Evolutionary conservation across 371 early-diverging fungal genomes (phyloP), one percentile per base, ranked within the genome.

Genomic region (Parasitella parasitica): DNA sequence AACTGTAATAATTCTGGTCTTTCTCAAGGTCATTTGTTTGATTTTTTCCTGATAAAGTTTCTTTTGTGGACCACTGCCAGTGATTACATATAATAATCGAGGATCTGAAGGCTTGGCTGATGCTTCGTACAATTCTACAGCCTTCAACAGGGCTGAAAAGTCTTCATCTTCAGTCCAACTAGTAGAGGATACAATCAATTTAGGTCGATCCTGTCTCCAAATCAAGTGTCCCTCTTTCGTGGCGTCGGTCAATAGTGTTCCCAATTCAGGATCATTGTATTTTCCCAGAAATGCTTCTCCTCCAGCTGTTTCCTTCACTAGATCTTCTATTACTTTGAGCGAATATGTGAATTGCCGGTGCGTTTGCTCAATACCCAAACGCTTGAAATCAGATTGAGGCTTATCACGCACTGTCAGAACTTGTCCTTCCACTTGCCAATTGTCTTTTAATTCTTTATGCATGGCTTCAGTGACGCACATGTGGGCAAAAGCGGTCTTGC

Each of bases 131-230:
- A 71, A 56, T 43, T 77, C 71, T 11, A 92, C 71, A 0, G 95
- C 95, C 1, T 86, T 78, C 27, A 95, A 71, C 53, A 98, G 71
- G 4, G 96, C 61, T 12, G 81, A 78, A 71, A 98, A 95, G 69
- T 97, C 97, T 65, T 98, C 98, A 72, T 97, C 98, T 34, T 89
- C 89, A 0, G 98, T 98, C 96, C 97, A 98, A 63, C 91, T 90
- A n/a, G 97, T 97, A 64, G 91, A 89, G 60, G 91, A 93, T 5
- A 97, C 90, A 51, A 97, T 72, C 54, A 97, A 67, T 51, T 82
- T 80, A 1, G 91, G 90, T 41, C 93, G 79, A 59, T 70, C 63
- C 27, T 59, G 9, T 70, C 61, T 48, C 84, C 69, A 78, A 60
- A 75, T 78, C 22, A 67, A 55, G 4, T 61, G 58, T 5, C 65